Conservation (phyloP, 495 filamentous ascomycete species). For the Hypomontagnella monticulosa region DNA sequence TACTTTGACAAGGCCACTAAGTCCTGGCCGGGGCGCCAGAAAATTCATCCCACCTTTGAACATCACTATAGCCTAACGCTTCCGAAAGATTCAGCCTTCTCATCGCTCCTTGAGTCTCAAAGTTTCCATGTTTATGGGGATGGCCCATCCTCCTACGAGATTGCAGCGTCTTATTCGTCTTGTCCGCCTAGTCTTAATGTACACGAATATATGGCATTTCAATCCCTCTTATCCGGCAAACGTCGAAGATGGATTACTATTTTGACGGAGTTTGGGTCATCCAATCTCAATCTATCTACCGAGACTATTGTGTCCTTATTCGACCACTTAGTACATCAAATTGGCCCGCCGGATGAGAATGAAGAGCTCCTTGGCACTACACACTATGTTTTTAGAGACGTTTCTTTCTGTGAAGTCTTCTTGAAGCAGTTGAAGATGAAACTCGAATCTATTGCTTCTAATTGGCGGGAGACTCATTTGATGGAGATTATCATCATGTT, state of each 20-base stretch:
- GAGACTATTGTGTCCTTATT: conserved; percentile 55
- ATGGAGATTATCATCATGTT: conserved; percentile 61
- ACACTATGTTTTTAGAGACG: conserved; percentile 58
- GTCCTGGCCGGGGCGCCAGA: conserved; percentile 45
- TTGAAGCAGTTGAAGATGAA: conserved; percentile 52
- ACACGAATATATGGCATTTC: conserved; percentile 62
- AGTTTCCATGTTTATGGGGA: conserved; percentile 34
- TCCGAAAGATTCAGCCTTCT: conserved; percentile 45
- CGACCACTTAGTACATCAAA: conserved; percentile 52
- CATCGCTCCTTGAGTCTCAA: conserved; percentile 32
- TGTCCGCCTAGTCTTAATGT: conserved; percentile 58
- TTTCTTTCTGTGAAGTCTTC: conserved; percentile 54
- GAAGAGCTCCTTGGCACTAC: conserved; percentile 47
- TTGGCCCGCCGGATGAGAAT: conserved; percentile 49
- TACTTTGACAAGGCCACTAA: conserved; percentile 41
- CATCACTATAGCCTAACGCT: conserved; percentile 51
- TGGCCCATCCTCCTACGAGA: conserved; percentile 62
- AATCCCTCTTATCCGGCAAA: conserved; percentile 56
- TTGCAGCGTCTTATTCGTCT: conserved; percentile 60
- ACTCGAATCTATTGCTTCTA: conserved; percentile 52
- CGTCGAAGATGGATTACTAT: conserved; percentile 57
- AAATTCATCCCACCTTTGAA: conserved; percentile 45
- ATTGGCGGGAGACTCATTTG: conserved; percentile 62
- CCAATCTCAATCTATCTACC: conserved; percentile 62
- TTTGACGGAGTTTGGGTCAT: conserved; percentile 60